Conservation (phyloP, 2,329 filamentous ascomycete genomes). For the Botryosphaeria dothidea region DNA sequence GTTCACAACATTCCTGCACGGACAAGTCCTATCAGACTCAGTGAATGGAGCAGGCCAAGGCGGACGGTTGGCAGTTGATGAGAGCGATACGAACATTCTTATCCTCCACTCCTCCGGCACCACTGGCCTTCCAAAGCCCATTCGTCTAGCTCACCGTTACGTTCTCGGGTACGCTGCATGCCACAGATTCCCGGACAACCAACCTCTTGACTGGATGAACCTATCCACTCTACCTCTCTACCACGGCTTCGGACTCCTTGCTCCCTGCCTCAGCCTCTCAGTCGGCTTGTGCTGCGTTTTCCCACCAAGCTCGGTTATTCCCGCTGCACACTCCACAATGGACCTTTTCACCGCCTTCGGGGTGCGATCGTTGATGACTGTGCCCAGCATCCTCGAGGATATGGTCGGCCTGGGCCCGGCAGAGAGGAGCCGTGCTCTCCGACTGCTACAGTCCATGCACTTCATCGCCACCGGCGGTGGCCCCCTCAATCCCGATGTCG, state of each 20-base stretch:
- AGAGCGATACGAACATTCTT: not conserved
- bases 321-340: constrained; percentile 27
- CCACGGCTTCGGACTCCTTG: constrained; percentile 37
- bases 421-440: constrained; percentile 3
- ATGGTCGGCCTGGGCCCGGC: constrained; percentile 22
- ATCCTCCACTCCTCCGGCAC: constrained; percentile 38
- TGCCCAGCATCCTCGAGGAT: constrained; percentile 39
- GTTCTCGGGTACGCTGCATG: constrained; percentile 32
- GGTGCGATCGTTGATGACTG: constrained; percentile 35
- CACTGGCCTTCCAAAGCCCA: constrained; percentile 40
- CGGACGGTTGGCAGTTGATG: not conserved
- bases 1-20: not conserved
- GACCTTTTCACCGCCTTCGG: constrained; percentile 24
- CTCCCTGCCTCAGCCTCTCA: constrained; percentile 33
- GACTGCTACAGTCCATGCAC: constrained; percentile 24
- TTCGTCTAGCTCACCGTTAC: constrained; percentile 33
- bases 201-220: constrained; percentile 25
- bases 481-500: constrained; percentile 29
- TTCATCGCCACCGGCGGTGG: constrained; percentile 39
- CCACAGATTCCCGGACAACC: not conserved
- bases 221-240: constrained; percentile 39
- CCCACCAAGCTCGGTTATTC: constrained; percentile 27
- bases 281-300: constrained; percentile 33
- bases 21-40: no score
- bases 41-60: no score